Evolutionary conservation across 2,329 filamentous ascomycete genomes (phyloP).

Genomic region (Cladosporium oxysporum): DNA sequence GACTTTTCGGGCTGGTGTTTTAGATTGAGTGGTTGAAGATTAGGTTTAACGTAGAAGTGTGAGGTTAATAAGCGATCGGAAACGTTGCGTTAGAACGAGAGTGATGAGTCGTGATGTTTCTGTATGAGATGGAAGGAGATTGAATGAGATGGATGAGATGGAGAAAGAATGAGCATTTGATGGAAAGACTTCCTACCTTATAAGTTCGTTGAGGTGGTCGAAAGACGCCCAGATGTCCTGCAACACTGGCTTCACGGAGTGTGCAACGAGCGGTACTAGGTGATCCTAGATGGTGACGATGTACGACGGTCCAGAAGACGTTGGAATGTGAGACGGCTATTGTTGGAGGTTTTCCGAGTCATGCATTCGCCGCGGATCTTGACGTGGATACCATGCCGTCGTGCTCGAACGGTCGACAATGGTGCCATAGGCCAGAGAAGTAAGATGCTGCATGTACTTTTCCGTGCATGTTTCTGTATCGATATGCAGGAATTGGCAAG

Average conservation of each 20-base stretch:
- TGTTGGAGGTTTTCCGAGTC: conserved; percentile 1
- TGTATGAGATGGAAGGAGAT: conserved; percentile 10
- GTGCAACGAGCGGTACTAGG: not conserved
- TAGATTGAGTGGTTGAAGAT: conserved; percentile 4
- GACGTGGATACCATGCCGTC: not conserved
- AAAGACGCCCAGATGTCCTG: not conserved
- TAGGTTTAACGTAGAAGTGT: not conserved
- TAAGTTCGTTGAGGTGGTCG: not conserved
- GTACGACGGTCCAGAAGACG: not conserved
- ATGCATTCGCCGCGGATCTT: conserved; percentile 7
- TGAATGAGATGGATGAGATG: conserved; percentile 8
- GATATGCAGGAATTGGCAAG: not conserved
- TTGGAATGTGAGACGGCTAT: conserved; percentile 8
- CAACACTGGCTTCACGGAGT: not conserved
- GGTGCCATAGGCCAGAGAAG: not conserved
- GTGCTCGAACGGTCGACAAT: not conserved
- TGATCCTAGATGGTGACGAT: not conserved
- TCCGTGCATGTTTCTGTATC: not conserved
- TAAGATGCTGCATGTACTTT: not conserved
- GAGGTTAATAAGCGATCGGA: conserved; percentile 11
- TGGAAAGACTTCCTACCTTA: conserved; percentile 5
- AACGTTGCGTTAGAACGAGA: not conserved
- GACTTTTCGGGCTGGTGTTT: not conserved
- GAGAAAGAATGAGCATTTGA: not conserved
- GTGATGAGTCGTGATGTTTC: not conserved